Conservation (phyloP, 2,329 filamentous ascomycete genomes). For the Thielaviopsis musarum region DNA sequence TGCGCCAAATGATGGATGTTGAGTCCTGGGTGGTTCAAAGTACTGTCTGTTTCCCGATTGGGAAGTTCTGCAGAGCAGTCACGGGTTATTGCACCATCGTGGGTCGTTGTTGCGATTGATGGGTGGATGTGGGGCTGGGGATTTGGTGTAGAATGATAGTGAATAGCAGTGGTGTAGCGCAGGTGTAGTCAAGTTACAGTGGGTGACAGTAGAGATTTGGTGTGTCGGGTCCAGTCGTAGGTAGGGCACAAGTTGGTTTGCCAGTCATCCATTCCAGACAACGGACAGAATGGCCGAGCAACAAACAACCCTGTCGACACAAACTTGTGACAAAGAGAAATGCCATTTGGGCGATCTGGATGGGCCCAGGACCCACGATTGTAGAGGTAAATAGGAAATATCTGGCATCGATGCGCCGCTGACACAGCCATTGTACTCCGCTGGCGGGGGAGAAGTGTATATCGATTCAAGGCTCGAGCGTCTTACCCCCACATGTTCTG, state of each 20-base stretch:
- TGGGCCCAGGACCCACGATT: not conserved
- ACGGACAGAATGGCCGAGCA: not conserved
- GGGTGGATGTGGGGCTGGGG: conserved; percentile 14
- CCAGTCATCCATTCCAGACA: no score
- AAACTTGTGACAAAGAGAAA: not conserved
- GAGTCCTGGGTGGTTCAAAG: not conserved
- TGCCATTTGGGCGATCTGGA: not conserved
- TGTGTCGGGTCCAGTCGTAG: not conserved
- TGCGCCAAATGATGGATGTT: not conserved
- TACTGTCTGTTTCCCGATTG: not conserved
- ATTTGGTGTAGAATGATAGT: no score
- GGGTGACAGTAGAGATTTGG: conserved; percentile 6
- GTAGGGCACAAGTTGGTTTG: not conserved
- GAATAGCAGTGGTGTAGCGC: conserved; percentile 5
- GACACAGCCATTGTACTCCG: not conserved
- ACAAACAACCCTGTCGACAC: not conserved
- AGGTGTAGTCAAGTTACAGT: not conserved
- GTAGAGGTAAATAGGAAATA: not conserved
- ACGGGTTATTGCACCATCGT: conserved; percentile 47
- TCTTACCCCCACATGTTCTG: conserved; percentile 7
- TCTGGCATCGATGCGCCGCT: no score
- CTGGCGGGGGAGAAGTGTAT: not conserved
- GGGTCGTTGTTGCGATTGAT: conserved; percentile 25
- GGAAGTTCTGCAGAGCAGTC: conserved; percentile 22
- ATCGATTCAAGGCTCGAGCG: not conserved